These are phyloP conservation scores for Filobasidium floriforme DNA, from an alignment of 768 basidiomycete species.

Conservation along the genomic window DNA sequence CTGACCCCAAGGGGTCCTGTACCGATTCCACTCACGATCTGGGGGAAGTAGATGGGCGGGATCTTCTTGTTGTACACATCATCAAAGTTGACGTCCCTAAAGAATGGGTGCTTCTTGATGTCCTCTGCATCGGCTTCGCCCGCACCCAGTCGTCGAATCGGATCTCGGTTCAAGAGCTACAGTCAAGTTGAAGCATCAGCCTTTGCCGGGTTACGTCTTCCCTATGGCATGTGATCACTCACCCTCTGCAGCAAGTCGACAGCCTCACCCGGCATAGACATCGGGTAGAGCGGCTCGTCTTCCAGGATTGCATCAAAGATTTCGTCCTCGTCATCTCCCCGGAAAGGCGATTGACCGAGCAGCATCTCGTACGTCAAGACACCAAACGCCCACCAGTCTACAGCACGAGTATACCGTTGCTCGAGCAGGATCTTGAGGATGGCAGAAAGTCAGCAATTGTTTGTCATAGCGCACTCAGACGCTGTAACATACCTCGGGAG, in stretches of 20 bases:
- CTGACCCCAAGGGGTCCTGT: constrained; percentile 55
- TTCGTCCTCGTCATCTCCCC: constrained; percentile 98
- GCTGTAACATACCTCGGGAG: constrained; percentile 70
- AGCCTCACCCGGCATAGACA: constrained; percentile 97
- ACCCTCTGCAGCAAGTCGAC: constrained; percentile 94
- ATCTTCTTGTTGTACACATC: constrained; percentile 96
- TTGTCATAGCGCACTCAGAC: neutral
- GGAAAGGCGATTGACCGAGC: constrained; percentile 96
- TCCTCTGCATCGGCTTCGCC: constrained; percentile 89
- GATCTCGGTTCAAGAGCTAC: constrained; percentile 87
- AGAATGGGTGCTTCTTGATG: constrained; percentile 95
- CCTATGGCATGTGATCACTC: constrained; percentile 15
- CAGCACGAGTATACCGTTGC: constrained; percentile 95
- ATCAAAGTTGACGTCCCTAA: constrained; percentile 95
- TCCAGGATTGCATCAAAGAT: constrained; percentile 99
- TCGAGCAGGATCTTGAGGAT: constrained; percentile 80
- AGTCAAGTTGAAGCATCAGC: constrained; percentile 15
- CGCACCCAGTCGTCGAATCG: constrained; percentile 78
- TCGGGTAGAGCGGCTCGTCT: constrained; percentile 96
- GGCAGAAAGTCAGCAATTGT: constrained; percentile 3
- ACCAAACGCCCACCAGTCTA: constrained; percentile 99
- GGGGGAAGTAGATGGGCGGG: constrained; percentile 94
- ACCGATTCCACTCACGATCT: constrained; percentile 59
- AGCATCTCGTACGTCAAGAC: constrained; percentile 99
- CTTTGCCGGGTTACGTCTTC: neutral